Evolutionary conservation across 768 basidiomycete species (phyloP), one percentile per base, ranked within the genome.

Genomic region (Boletus rex-veris): DNA sequence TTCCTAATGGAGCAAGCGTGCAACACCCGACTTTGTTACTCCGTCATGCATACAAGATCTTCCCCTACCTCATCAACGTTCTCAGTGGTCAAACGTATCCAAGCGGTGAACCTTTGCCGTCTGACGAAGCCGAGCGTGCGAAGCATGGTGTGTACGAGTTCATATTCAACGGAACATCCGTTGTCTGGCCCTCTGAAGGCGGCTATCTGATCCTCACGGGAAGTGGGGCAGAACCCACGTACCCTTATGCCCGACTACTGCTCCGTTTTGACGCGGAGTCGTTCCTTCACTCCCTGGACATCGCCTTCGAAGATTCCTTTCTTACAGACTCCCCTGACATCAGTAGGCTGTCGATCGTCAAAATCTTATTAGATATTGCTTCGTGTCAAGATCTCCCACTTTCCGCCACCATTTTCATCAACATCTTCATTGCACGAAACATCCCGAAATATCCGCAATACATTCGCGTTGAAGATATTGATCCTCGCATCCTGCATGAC

Each of bases 341-440:
- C 48, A 89, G 79, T 58, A 88, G 96, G 35, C 84, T 94, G 38
- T 78, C 88, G 53, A 85, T 98, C 58, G 76, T 95, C 64, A 87
- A 87, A 61, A 86, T 92, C 50, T 75, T 98, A 35, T 78, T 94
- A 52, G 93, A 98, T 64, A 84, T 95, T 35, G 60, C 87, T 7
- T 75, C 82, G 6, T 66, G 74, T 48, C 73, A 72, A 21, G 75
- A 77, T 45, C 71, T 93, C 26, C 72, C 82, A 0, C 70, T 80
- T 28, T 70, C 78, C 38, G 92, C 91, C 65, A 73, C 75, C 53
- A 93, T 90, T 4, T 90, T 99, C 69, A 79, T 96, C 46, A 85
- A 95, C 65, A 98, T 99, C 56, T 99, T 99, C 71, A 80, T 98
- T 52, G 92, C 97, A 4, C 87, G 95, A 54, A 99, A 98, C 69